These are phyloP conservation scores for Tetrapyrgos nigripes DNA, from an alignment of 1,284 basidiomycete species.

Conservation along the genomic window DNA sequence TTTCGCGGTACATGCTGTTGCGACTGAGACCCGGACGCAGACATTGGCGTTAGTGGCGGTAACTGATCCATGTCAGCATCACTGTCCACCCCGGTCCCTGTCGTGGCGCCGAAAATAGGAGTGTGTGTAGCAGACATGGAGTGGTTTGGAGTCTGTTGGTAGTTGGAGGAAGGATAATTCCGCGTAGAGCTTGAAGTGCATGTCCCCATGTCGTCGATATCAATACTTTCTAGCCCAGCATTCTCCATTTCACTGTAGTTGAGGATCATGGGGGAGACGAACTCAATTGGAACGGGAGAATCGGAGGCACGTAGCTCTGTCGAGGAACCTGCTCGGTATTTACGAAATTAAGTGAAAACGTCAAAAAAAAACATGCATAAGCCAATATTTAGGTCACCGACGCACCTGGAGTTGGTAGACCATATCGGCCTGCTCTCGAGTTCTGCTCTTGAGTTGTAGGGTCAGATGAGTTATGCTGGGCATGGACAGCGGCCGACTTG, in stretches of 20 bases:
- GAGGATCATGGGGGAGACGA: conserved; percentile 67
- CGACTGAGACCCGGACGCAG: not conserved
- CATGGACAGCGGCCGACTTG: not conserved
- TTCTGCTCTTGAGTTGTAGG: conserved; percentile 5
- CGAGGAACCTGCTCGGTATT: conserved; percentile 54
- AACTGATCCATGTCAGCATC: conserved; percentile 7
- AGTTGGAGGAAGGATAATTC: not conserved
- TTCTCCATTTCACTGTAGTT: conserved; percentile 36
- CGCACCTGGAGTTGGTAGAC: conserved; percentile 76
- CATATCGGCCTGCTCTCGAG: conserved; percentile 19
- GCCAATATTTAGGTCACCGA: conserved; percentile 12
- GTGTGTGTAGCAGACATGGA: conserved; percentile 14
- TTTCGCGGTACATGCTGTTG: not conserved
- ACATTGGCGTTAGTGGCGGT: conserved; percentile 3
- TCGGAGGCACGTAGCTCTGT: conserved; percentile 66
- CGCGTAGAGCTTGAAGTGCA: not conserved
- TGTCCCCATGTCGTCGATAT: not conserved
- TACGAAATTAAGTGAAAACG: conserved; percentile 3
- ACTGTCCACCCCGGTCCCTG: conserved; percentile 17
- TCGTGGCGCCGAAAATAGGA: conserved; percentile 22
- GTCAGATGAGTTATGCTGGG: not conserved
- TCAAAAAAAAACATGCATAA: conserved; percentile 5
- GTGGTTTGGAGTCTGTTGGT: conserved; percentile 8
- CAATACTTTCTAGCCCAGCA: conserved; percentile 13
- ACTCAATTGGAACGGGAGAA: conserved; percentile 58